Base-by-base conservation (phyloP, 2,329 filamentous ascomycete genomes). In the Talaromyces sp. region DNA sequence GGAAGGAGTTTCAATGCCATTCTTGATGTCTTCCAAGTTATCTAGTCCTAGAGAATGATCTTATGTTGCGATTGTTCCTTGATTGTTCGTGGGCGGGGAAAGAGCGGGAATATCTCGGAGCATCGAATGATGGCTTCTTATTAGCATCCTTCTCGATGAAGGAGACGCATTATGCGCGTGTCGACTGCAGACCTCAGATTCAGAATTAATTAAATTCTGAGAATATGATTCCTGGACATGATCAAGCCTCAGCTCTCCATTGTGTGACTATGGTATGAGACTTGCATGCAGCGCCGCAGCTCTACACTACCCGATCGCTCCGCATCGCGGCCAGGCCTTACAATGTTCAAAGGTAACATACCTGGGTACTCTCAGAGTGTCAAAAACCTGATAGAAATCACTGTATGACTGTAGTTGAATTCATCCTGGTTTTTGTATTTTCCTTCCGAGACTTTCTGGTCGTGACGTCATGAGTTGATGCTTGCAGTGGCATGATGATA, bases 41-140 rank as follows among this genome's bases (percentile, higher is more conserved):
- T 33, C 27, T 8, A 35, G 13, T n/a, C 16, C 7, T 11, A 13
- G n/a, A 19, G 50, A 9, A 33, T 33, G 16, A 35, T 19, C 7
- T n/a, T 10, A 22, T 10, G 9, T 19, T 33, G 16, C 19, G n/a
- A 52, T 10, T 27, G 47, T 27, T 43, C 16, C 19, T 24, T 22
- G 5, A 6, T 6, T 22, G 14, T 19, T 3, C 14, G 37, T 4
- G 3, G n/a, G 14, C 13, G 31, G 45, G 13, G 9, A 37, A 27
- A 27, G n/a, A 19, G n/a, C 59, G 59, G 59, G 31, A 33, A 39
- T 61, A 61, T 50, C 5, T 61, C 59, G 59, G 59, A 61, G 14
- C 47, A 41, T 60, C 57, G 27, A 45, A 33, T 33, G 41, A 47
- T 60, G 57, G 35, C 56, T 50, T 22, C 45, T 6, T 6, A 49